Evolutionary conservation across 208 protist genomes (phyloP), one percentile per base, ranked within the genome.

Genomic region (Phytomonas serpens): DNA sequence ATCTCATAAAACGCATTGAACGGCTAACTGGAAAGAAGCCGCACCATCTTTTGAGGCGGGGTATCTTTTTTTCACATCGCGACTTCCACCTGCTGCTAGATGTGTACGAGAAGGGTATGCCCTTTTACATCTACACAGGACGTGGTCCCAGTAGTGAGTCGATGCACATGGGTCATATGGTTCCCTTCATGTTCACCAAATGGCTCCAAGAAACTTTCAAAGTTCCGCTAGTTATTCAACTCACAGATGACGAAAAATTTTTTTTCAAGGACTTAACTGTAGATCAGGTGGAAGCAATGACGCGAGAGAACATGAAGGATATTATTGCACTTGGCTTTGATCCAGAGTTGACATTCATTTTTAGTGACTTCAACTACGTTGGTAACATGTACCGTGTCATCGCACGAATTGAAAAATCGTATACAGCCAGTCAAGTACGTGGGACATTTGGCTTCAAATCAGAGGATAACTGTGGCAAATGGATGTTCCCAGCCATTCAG

Each of bases 221-320:
- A 68, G 97, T 99, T 29, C 98, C 98, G 23, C 86, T 99, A 3
- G 98, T 99, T 2, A 98, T 99, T 73, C 99, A 99, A 82, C 88
- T 99, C 73, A 99, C 99, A n/a, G 99, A 99, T 76, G 99, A 99
- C 81, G 99, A 99, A 77, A 99, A 99, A 85, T 99, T 99, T 77
- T 97, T 98, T 73, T 99, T 98, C 80, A 99, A 99, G 75, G 93
- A 98, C 79, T 69, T 99, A 29, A 88, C 88, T 9, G 77, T 99
- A 13, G 97, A 98, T 36, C 89, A 99, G 73, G 78, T 94, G 14
- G 85, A 98, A 66, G 64, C 86, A 16, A 97, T 99, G 79, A 93
- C 93, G 9, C 74, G 79, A 34, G 97, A 99, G 74, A 99, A 99
- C 82, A 87, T 93, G 13, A 99, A 99, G 77, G 99, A 99, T 85